Base-by-base conservation (phyloP, 805 yeast genomes). In the Saccharomyces kudriavzevii region DNA sequence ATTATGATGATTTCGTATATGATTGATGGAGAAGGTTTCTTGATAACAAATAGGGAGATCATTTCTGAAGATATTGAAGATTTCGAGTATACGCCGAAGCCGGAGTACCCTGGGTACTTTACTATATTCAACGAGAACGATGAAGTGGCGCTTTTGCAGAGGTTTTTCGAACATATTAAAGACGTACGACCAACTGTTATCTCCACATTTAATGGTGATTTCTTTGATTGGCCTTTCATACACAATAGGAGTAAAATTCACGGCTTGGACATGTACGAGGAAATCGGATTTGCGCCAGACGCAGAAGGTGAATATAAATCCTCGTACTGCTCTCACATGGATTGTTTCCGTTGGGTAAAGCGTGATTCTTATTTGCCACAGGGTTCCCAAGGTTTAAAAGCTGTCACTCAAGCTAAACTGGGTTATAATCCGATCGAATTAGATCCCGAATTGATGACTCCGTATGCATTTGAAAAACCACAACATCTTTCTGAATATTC, bases 1-100 rank as follows among this genome's bases (percentile, higher is more conserved):
- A 80, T 94, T 45, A 94, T 94, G 97, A 95, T 95, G 99, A 94
- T 94, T 50, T 95, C 99, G 2, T 94, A 94, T 68, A 95, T 95
- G 99, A 91, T 94, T 56, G 99, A 94, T 67, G 99, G 98, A 10
- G 96, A 89, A 61, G 99, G 99, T 40, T 94, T 74, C 66, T 74
- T 94, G 43, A 95, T 94, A 56, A 94, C 98, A 9, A 94, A 94
- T 67, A 75, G 99, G 62, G 97, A 91, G 60, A 89, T 94, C 61
- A 91, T 94, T 40, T 84, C 96, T 5, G 88, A 89, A 67, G 98
- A 95, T 69, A 94, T 94, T 54, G 96, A 87, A 50, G 98, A 94
- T 71, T 94, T 94, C 62, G 99, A 94, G 69, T 94, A 94, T 66
- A 91, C 99, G 0, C 99, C 99, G 1, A 89, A 84, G 65, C 96